These are phyloP conservation scores for Calonectria montana DNA, from an alignment of 2,329 filamentous ascomycete species.

Conservation along the genomic window DNA sequence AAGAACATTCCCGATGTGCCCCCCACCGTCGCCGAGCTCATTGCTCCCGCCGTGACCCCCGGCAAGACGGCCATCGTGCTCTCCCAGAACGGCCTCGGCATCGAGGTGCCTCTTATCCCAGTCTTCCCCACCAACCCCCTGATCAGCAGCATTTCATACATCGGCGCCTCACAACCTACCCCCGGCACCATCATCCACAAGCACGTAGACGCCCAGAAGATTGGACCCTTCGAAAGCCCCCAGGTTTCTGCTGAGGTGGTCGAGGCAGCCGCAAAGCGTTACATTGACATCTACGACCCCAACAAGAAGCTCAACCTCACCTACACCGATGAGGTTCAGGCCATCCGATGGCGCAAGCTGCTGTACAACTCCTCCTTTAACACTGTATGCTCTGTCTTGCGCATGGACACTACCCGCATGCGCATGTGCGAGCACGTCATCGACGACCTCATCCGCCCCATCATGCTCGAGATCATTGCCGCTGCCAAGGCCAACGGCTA, in stretches of 20 bases:
- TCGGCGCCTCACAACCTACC: slow-evolving; percentile 60
- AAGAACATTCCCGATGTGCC: slow-evolving; percentile 68
- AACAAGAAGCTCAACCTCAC: slow-evolving; percentile 56
- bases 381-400: slow-evolving; percentile 61
- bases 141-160: slow-evolving; percentile 64
- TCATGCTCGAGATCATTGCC: slow-evolving; percentile 64
- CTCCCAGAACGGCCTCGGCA: slow-evolving; percentile 73
- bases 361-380: slow-evolving; percentile 64
- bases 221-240: slow-evolving; percentile 61
- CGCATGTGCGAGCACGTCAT: slow-evolving; percentile 57
- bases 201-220: slow-evolving; percentile 59
- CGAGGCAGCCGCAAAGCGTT: slow-evolving; percentile 51
- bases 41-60: slow-evolving; percentile 62
- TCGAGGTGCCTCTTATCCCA: slow-evolving; percentile 64
- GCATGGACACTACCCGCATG: slow-evolving; percentile 63
- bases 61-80: slow-evolving; percentile 65
- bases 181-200: slow-evolving; percentile 64
- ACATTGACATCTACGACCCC: slow-evolving; percentile 60
- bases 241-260: slow-evolving; percentile 38
- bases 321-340: slow-evolving; percentile 53
- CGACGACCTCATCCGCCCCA: slow-evolving; percentile 60
- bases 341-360: slow-evolving; percentile 62
- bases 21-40: slow-evolving; percentile 60
- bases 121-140: slow-evolving; percentile 63
- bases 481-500: slow-evolving; percentile 57